Base-by-base conservation (phyloP, 164 flowering plant genomes). In the Tinospora cordifolia region DNA sequence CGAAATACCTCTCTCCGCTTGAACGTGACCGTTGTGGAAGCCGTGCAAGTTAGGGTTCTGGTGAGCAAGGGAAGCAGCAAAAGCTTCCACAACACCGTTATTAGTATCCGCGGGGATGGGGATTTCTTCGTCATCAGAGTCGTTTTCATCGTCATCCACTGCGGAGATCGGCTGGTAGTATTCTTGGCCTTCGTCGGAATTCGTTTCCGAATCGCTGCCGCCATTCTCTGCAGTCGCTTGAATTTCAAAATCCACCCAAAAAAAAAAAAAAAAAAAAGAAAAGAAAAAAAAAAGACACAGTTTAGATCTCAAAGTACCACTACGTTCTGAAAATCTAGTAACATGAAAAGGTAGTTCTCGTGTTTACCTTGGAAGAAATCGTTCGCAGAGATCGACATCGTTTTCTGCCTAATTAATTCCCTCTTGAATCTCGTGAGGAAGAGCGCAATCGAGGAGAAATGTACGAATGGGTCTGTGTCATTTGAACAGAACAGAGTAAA, bases 101-200 rank as follows among this genome's bases (percentile, higher is more conserved):
- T 65, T 68, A n/a, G n/a, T n/a, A 17, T 19, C 58, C n/a, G n/a
- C n/a, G n/a, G n/a, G n/a, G 8, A 17, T 19, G 8, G 75, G 66
- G 59, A 30, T 30, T 13, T 58, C 22, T 11, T 38, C 69, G 14
- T 54, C 69, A 26, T 77, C 80, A 25, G 75, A 54, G 40, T 75
- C 77, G 34, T 71, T 79, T 5, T 71, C 86, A 8, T 76, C 80
- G 68, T 54, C 76, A 2, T 76, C 84, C 10, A 38, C 69, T 38
- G 83, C 77, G 6, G 91, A 82, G 73, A 88, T 85, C 12, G 90
- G 91, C 74, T 84, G 85, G 81, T 88, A 87, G 72, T 79, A 79
- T 19, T 84, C 90, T 0, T n/a, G 41, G 0, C 74, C 87, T 0
- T 76, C 87, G 17, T 80, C 87, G 46, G 77, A 30, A 63, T 74